Percentiles rank a stretch among this genome's conserved stretches.
These are phyloP conservation scores for Eudorina sp. DNA, from an alignment of 139 green algal species.

Conservation along the genomic window DNA sequence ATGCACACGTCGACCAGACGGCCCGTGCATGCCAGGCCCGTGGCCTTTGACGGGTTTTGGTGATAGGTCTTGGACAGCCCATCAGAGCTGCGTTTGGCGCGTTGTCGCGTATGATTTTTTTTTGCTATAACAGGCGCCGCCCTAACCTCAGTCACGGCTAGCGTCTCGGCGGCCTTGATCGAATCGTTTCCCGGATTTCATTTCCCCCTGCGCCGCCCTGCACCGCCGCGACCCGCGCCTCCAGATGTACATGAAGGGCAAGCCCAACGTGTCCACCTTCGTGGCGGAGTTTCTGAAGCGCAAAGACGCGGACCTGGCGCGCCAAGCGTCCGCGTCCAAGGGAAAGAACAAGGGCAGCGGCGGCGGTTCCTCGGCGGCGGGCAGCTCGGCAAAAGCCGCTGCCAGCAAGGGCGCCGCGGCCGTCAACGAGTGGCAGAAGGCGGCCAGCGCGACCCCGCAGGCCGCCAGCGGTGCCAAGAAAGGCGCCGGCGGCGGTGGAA, in stretches of 20 bases:
- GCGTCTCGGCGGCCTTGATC: no score
- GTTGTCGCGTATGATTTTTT: no score
- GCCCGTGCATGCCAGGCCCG: no score
- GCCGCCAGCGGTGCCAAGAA: background rate
- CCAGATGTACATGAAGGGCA: slow-evolving; percentile 72
- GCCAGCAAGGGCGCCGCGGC: background rate
- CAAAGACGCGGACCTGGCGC: slow-evolving; percentile 67
- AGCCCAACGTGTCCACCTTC: slow-evolving; percentile 78
- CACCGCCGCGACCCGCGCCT: no score
- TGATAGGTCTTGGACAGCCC: no score
- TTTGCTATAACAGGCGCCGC: no score
- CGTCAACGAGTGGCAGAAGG: slow-evolving; percentile 35
- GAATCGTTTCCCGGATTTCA: background rate
- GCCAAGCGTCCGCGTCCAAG: slow-evolving; percentile 49
- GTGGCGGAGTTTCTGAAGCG: slow-evolving; percentile 87
- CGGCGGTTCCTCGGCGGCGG: background rate
- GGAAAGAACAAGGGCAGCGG: slow-evolving; percentile 54
- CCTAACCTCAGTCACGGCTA: no score
- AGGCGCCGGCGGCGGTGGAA: background rate
- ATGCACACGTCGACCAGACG: no score
- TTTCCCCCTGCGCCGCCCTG: no score
- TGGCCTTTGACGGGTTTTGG: no score
- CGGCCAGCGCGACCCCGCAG: background rate
- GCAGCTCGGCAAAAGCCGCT: background rate
- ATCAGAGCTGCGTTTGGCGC: no score